Percentiles rank a stretch among this genome's conserved stretches.
These are phyloP conservation scores for Paradendryphiella salina DNA, from an alignment of 2,329 filamentous ascomycete species.

Conservation along the genomic window DNA sequence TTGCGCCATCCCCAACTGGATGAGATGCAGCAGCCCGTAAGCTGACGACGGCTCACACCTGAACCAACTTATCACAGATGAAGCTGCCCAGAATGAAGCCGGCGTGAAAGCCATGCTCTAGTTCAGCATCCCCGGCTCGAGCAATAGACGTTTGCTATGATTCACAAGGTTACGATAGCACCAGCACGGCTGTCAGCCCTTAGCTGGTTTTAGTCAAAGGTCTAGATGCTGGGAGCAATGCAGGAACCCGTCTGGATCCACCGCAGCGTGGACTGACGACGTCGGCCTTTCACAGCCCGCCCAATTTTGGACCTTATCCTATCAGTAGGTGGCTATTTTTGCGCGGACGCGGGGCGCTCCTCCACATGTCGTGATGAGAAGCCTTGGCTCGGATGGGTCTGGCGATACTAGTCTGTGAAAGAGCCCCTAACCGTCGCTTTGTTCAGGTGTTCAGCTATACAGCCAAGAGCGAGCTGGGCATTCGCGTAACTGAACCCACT, in stretches of 20 bases:
- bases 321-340: constrained; percentile 24
- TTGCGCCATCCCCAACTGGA: constrained; percentile 11
- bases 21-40: constrained; percentile 1
- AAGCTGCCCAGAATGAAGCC: not conserved
- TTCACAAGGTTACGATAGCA: constrained; percentile 5
- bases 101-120: not conserved
- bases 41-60: not conserved
- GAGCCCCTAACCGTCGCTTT: constrained; percentile 7
- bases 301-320: constrained; percentile 14
- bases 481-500: not conserved
- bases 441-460: constrained; percentile 9
- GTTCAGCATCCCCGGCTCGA: not conserved
- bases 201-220: constrained; percentile 17
- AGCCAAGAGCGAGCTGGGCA: not conserved
- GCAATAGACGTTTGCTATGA: not conserved
- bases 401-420: not conserved
- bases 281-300: constrained; percentile 9
- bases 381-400: constrained; percentile 6
- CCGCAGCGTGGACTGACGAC: constrained; percentile 8
- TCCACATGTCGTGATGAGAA: constrained; percentile 4
- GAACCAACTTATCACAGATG: not conserved
- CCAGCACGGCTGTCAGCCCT: constrained; percentile 12
- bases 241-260: constrained; percentile 31
- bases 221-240: constrained; percentile 26
- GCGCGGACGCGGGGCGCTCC: constrained; percentile 10